Percentiles rank a stretch among this genome's conserved stretches.
These are phyloP conservation scores for Grammothele lineata DNA, from an alignment of 768 basidiomycete species.

Conservation along the genomic window DNA sequence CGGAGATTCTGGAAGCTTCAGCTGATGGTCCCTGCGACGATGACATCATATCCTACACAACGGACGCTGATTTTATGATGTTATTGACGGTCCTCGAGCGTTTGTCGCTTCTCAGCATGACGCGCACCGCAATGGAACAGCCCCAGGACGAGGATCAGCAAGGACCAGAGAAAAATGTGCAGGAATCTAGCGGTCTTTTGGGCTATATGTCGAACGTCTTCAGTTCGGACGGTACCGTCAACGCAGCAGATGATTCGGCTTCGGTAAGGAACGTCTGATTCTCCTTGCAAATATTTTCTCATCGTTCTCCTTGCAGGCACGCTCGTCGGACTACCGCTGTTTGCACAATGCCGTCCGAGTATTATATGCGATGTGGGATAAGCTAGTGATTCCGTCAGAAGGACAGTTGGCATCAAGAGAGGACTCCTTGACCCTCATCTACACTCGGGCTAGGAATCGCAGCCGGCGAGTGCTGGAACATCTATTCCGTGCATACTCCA, in stretches of 20 bases:
- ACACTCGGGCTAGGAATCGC: constrained; percentile 59
- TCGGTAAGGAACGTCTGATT: not conserved
- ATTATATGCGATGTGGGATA: constrained; percentile 72
- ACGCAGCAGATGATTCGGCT: constrained; percentile 36
- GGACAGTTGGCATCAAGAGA: constrained; percentile 49
- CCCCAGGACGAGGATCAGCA: constrained; percentile 54
- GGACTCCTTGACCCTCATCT: constrained; percentile 66
- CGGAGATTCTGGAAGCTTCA: constrained; percentile 48
- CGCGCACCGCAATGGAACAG: constrained; percentile 47
- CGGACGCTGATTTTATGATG: constrained; percentile 82
- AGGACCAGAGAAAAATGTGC: constrained; percentile 45
- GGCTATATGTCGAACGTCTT: constrained; percentile 94
- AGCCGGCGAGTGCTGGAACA: constrained; percentile 81
- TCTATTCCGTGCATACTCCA: constrained; percentile 74
- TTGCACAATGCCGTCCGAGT: constrained; percentile 81
- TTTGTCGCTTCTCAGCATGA: constrained; percentile 68
- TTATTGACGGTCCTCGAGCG: constrained; percentile 82
- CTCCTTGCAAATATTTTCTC: not conserved
- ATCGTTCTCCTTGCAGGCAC: no score
- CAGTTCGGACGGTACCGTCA: constrained; percentile 56
- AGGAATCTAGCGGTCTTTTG: constrained; percentile 65
- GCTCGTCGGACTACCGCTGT: constrained; percentile 71
- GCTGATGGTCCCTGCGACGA: constrained; percentile 30
- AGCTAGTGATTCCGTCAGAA: constrained; percentile 34
- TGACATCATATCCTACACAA: constrained; percentile 48